These are phyloP conservation scores for Phoenix roebelenii DNA, from an alignment of 176 grass and related monocot genomes.

Conservation along the genomic window DNA sequence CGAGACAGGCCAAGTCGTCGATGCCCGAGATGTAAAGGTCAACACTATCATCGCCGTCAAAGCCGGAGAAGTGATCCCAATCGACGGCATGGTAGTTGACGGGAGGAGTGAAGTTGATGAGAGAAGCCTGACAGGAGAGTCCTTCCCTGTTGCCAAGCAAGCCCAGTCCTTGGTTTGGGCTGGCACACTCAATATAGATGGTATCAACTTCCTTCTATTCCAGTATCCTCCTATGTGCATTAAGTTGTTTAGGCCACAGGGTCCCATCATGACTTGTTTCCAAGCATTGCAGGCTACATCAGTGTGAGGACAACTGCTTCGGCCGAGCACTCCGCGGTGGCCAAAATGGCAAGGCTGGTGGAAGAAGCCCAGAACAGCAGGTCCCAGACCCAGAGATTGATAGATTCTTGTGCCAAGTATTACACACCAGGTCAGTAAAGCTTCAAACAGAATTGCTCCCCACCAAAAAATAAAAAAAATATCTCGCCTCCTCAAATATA, in stretches of 20 bases:
- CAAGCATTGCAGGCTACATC: slow-evolving; percentile 59
- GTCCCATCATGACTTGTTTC: slow-evolving; percentile 9
- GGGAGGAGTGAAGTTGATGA: slow-evolving; percentile 80
- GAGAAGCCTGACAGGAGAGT: slow-evolving; percentile 83
- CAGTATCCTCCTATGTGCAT: too few species aligned
- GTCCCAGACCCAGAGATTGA: slow-evolving; percentile 66
- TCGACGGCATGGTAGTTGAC: slow-evolving; percentile 72
- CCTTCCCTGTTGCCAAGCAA: slow-evolving; percentile 73
- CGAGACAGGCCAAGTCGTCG: slow-evolving; percentile 50
- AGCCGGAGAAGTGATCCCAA: slow-evolving; percentile 70
- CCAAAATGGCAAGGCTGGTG: slow-evolving; percentile 84
- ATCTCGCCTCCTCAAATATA: too few species aligned
- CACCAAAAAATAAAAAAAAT: too few species aligned
- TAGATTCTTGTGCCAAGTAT: slow-evolving; percentile 87
- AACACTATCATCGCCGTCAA: slow-evolving; percentile 72
- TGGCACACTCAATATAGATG: slow-evolving; percentile 85
- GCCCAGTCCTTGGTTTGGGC: slow-evolving; percentile 80
- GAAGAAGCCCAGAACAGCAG: slow-evolving; percentile 95
- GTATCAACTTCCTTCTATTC: slow-evolving; percentile 21
- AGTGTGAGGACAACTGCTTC: slow-evolving; percentile 77
- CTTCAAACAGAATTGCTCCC: too few species aligned
- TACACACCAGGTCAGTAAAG: slow-evolving; percentile 62
- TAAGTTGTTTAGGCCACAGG: too few species aligned
- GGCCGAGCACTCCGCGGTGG: slow-evolving; percentile 73
- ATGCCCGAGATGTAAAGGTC: slow-evolving; percentile 64